A percentile compares a stretch with the other conserved stretches of the same genome.
These are phyloP conservation scores for Nemania diffusa DNA, from an alignment of 2,329 filamentous ascomycete genomes.

Conservation along the genomic window DNA sequence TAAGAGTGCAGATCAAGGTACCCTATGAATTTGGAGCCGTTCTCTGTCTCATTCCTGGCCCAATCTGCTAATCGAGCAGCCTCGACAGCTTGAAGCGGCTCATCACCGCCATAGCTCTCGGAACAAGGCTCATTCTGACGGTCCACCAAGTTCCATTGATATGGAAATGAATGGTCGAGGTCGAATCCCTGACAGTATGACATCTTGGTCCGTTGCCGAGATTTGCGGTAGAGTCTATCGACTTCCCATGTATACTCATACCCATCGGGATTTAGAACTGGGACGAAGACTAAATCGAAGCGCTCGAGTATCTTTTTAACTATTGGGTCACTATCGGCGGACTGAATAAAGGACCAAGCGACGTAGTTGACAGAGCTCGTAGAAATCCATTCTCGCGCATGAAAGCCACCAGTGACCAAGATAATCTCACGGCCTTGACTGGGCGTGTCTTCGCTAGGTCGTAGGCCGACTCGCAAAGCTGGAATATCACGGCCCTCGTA, in stretches of 20 bases:
- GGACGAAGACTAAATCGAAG: conserved; percentile 90
- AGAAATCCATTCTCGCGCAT: conserved; percentile 96
- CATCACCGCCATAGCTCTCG: conserved; percentile 86
- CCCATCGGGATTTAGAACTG: conserved; percentile 91
- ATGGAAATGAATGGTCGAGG: conserved; percentile 86
- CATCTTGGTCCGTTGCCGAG: conserved; percentile 82
- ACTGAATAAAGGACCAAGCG: conserved; percentile 86
- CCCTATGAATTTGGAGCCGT: conserved; percentile 80
- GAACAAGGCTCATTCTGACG: conserved; percentile 84
- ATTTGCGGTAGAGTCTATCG: conserved; percentile 95
- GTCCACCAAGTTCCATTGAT: conserved; percentile 79
- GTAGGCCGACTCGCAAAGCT: conserved; percentile 78
- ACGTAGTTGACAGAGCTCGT: conserved; percentile 91
- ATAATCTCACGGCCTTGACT: conserved; percentile 75
- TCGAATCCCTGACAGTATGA: conserved; percentile 89
- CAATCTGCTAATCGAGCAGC: conserved; percentile 79
- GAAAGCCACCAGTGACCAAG: conserved; percentile 84
- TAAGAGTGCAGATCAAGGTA: conserved; percentile 94
- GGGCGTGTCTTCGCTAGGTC: conserved; percentile 46
- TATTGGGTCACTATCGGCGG: conserved; percentile 76
- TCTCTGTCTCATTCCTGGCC: conserved; percentile 80
- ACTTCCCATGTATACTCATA: conserved; percentile 93
- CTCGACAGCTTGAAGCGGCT: conserved; percentile 86
- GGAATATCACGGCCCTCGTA: conserved; percentile 89
- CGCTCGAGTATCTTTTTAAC: conserved; percentile 82